Evolutionary conservation across 768 basidiomycete species (phyloP).

Genomic region (Tulasnella sp.): DNA sequence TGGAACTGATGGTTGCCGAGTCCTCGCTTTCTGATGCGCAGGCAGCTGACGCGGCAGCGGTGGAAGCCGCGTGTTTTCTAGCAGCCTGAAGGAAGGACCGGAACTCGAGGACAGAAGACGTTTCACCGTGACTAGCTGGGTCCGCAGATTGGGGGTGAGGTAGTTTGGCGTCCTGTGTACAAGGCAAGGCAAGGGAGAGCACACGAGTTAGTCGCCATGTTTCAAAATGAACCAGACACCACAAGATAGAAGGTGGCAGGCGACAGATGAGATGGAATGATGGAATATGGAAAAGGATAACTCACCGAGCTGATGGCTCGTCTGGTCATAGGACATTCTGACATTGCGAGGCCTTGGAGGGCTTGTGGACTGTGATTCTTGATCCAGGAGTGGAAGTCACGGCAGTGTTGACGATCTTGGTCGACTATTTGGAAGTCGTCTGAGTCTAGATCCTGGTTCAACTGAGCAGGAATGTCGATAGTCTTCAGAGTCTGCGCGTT

Average conservation of each 20-base stretch:
- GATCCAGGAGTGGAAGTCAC: neutral
- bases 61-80: conserved; percentile 1
- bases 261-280: neutral
- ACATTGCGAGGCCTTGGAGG: neutral
- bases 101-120: neutral
- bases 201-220: conserved; percentile 2
- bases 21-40: neutral
- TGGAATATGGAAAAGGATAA: neutral
- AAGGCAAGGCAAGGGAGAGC: neutral
- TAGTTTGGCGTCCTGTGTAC: neutral
- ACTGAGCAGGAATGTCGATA: neutral
- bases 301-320: neutral
- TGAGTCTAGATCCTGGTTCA: neutral
- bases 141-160: neutral
- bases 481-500: neutral
- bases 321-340: neutral
- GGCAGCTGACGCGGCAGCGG: neutral
- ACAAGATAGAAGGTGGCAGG: neutral
- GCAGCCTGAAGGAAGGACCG: neutral
- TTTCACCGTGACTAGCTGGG: neutral
- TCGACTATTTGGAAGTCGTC: neutral
- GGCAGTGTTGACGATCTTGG: neutral
- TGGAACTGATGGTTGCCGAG: neutral
- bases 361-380: neutral
- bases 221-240: neutral